Evolutionary conservation across 768 basidiomycete genomes (phyloP), one percentile per base, ranked within the genome.

Genomic region (Trichaptum fuscoviolaceum): DNA sequence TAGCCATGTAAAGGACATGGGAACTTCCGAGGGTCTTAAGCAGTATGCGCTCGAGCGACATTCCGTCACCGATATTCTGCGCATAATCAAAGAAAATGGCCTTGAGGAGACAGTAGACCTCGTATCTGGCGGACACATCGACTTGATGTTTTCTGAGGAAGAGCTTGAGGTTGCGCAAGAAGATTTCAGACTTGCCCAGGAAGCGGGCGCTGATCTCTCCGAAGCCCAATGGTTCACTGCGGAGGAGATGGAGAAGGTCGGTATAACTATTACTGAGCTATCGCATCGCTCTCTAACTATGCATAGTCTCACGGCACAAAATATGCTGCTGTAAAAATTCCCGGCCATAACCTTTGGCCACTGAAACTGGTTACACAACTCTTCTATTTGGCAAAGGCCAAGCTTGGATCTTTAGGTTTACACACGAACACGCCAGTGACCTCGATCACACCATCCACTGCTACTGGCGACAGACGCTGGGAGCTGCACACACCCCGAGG

Each of bases 371-470:
- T 92, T 63, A 87, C 89, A 0, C 78, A 84, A 59, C 75, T 92
- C 8, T 92, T 83, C 70, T 75, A 79, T 25, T 74, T 81, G 18
- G 81, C 86, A 10, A 34, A 61, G 24, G 3, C 59, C 24, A 52
- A 57, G 26, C 18, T 8, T 23, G 75, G 85, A 64, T 70, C 81
- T 7, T 78, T 95, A 15, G 70, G 71, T 0, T 76, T 95, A 18
- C 88, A 92, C 73, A 94, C 93, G 0, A 83, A 83, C 68, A 92
- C 93, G 0, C 89, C 91, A 0, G 92, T 88, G 30, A 85, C 78
- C 2, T 60, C 73, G 5, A 76, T 79, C 57, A 79, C 88, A 52
- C 63, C 70, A 30, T 66, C 69, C n/a, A 66, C 68, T n/a, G 58
- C 69, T 17, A 10, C 25, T 35, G 24, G 58, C 1, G 66, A 36